Percentiles rank a stretch among this genome's conserved stretches.
These are phyloP conservation scores for Penicillium flavigenum DNA, from an alignment of 495 filamentous ascomycete genomes.

Conservation along the genomic window DNA sequence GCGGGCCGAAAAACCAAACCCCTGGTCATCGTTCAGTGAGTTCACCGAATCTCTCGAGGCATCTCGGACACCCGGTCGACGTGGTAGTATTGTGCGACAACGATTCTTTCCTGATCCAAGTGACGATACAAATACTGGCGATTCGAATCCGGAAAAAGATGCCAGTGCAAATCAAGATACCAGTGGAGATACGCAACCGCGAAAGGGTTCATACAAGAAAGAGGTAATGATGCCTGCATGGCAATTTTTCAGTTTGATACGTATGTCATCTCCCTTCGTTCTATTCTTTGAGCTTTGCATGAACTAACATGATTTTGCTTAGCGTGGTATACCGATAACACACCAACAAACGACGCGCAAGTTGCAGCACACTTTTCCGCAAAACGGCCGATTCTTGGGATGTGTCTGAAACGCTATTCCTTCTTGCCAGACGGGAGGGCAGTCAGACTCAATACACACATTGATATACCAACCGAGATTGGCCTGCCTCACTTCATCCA, in stretches of 20 bases:
- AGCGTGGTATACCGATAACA: slow-evolving; percentile 70
- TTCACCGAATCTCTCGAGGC: slow-evolving; percentile 22
- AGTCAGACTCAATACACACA: slow-evolving; percentile 68
- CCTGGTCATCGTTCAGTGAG: slow-evolving; percentile 36
- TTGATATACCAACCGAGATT: slow-evolving; percentile 92
- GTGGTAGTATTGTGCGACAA: slow-evolving; percentile 63
- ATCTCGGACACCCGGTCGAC: slow-evolving; percentile 38
- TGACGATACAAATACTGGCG: slow-evolving; percentile 36
- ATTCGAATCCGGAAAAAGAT: slow-evolving; percentile 17
- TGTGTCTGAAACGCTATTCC: slow-evolving; percentile 89
- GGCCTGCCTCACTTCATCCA: slow-evolving; percentile 86
- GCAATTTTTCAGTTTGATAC: slow-evolving; percentile 93
- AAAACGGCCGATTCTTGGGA: slow-evolving; percentile 79
- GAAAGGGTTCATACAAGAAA: slow-evolving; percentile 60
- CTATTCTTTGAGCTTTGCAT: background rate
- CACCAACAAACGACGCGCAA: slow-evolving; percentile 65
- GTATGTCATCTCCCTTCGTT: slow-evolving; percentile 35
- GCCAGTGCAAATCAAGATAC: slow-evolving; percentile 11
- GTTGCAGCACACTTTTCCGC: slow-evolving; percentile 70
- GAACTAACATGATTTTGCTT: slow-evolving; percentile 37
- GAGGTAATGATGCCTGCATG: slow-evolving; percentile 95
- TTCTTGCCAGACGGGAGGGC: slow-evolving; percentile 67
- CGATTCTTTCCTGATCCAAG: slow-evolving; percentile 51
- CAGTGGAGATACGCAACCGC: slow-evolving; percentile 22
- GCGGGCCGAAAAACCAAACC: slow-evolving; percentile 30